Base-by-base conservation (phyloP, 2,329 filamentous ascomycete species). In the Parastagonospora avenae region DNA sequence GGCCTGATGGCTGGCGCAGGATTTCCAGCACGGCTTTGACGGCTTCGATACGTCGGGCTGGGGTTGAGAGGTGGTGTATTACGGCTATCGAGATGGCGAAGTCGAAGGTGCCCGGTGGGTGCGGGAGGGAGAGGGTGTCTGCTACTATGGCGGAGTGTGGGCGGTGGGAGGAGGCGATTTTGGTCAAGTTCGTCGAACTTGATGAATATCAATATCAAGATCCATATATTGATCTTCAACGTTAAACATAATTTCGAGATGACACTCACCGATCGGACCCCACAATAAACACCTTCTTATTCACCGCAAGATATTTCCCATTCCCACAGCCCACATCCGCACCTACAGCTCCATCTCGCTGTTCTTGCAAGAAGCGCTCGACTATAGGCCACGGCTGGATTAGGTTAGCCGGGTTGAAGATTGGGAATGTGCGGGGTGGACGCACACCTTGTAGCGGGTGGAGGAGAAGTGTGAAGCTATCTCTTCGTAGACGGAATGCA, bases 11-110 rank as follows among this genome's bases (percentile, higher is more conserved):
- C 9, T 66, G 63, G 28, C 58, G 78, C 47, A 96, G 77, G 42
- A 87, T 86, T 43, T 84, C 81, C 59, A 97, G 77, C 42, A 97
- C 84, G 35, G 83, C 82, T 41, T 78, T 76, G 14, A 97, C 83
- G 27, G 90, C 92, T 56, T 88, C 85, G 31, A 88, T 77, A 42
- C 94, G 83, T 49, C 94, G 82, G 42, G 80, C 81, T 9, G 80
- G 79, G 5, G 92, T 96, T 11, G 91, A 95, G 45, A 97, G 80
- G 77, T 99, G 94, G 76, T 97, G 94, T 29, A 97, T 80, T 9
- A 97, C 94, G 41, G 94, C 94, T 66, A 99, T 92, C 66, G 89
- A 94, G 60, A 97, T 94, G 50, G 85, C 92, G 72, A 97, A 97
- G 74, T 97, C 93, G 70, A 90, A 89, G 65, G 78, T 56, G 59